Evolutionary conservation across 768 basidiomycete species (phyloP).

Genomic region (Mycena polygramma): DNA sequence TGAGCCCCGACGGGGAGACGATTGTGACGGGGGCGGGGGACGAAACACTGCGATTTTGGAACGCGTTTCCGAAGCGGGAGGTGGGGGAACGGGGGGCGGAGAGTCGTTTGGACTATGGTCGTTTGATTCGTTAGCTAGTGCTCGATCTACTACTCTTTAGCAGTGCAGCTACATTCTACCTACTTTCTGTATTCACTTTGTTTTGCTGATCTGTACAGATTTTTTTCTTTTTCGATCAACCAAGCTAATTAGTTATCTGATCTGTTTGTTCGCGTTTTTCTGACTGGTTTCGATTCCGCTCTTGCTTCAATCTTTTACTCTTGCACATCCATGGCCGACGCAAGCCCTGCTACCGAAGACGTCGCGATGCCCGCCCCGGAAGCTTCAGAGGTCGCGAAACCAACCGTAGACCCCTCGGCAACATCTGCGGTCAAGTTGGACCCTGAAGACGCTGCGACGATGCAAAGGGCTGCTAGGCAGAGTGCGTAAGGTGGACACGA

Average conservation of each 20-base stretch:
- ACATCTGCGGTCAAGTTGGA: slow-evolving; percentile 11
- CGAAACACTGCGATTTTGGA: slow-evolving; percentile 98
- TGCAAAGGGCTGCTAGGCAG: slow-evolving; percentile 67
- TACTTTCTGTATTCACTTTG: slow-evolving; percentile 27
- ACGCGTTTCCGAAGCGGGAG: slow-evolving; percentile 90
- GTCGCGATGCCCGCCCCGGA: slow-evolving; percentile 23
- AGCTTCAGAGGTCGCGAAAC: neutral
- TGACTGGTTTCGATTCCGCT: slow-evolving; percentile 13
- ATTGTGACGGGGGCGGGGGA: slow-evolving; percentile 99
- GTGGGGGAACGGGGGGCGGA: slow-evolving; percentile 53
- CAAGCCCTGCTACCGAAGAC: slow-evolving; percentile 15
- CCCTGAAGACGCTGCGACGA: slow-evolving; percentile 55
- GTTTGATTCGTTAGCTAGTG: slow-evolving; percentile 62
- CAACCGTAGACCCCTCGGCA: neutral
- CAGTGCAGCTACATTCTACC: slow-evolving; percentile 28
- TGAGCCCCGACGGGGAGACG: slow-evolving; percentile 97
- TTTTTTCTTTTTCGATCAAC: neutral
- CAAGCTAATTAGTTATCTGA: slow-evolving; percentile 6
- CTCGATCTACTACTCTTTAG: slow-evolving; percentile 16
- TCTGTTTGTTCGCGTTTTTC: slow-evolving; percentile 23
- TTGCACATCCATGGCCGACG: slow-evolving; percentile 29
- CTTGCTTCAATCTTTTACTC: slow-evolving; percentile 3
- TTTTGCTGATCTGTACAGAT: slow-evolving; percentile 9
- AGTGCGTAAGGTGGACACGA: slow-evolving; percentile 50
- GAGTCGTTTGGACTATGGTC: slow-evolving; percentile 64